Percentiles rank a stretch among this genome's conserved stretches.
Conservation (phyloP, 331 rosid species). For the Cydonia oblonga region DNA sequence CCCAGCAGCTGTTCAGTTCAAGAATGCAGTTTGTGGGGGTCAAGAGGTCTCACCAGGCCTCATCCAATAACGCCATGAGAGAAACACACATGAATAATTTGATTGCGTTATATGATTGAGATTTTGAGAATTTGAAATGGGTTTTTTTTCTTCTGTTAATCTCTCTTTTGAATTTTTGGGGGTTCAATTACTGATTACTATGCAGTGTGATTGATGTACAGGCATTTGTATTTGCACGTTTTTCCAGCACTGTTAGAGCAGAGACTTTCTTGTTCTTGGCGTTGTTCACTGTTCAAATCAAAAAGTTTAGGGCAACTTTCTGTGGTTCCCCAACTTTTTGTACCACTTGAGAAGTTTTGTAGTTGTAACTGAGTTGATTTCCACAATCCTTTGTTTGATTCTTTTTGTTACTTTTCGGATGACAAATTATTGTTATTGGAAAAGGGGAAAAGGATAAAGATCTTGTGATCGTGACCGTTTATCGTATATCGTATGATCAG, state of each 20-base stretch:
- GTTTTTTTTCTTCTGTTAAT: neutral
- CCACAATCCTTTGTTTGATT: neutral
- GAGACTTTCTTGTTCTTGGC: neutral
- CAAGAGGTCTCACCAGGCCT: slow-evolving; percentile 21
- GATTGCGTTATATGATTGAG: slow-evolving; percentile 9
- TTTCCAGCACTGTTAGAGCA: neutral
- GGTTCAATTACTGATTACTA: slow-evolving; percentile 11
- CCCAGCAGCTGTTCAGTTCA: slow-evolving; percentile 34
- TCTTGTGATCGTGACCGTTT: no score
- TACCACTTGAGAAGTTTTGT: neutral
- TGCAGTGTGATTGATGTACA: slow-evolving; percentile 1
- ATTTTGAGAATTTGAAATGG: neutral
- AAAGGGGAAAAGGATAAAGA: no score
- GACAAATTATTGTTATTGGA: neutral
- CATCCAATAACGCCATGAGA: slow-evolving; percentile 1
- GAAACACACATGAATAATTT: slow-evolving; percentile 9
- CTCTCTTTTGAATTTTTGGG: slow-evolving; percentile 22
- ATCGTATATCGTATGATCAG: no score
- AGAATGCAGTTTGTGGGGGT: slow-evolving; percentile 23
- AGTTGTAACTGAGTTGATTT: neutral
- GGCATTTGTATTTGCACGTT: neutral
- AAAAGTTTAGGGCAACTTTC: neutral
- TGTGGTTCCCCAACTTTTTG: neutral
- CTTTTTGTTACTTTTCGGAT: neutral
- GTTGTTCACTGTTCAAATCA: neutral